Evolutionary conservation across 805 yeast species (phyloP), one percentile per base, ranked within the genome.

Genomic region (Yamadazyma sp.): DNA sequence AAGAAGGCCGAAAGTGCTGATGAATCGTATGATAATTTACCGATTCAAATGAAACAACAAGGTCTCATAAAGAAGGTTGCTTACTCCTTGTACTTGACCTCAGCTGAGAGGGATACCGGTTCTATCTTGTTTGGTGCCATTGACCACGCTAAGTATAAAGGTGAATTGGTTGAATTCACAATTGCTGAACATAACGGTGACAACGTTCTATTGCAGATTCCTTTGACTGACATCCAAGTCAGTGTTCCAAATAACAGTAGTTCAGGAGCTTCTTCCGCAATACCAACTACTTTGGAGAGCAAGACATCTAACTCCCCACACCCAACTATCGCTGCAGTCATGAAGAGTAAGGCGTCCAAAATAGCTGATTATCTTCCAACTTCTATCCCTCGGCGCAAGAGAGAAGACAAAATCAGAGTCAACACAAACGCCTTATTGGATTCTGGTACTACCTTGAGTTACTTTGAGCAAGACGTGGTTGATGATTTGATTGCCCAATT

Each of bases 11-110:
- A 51, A 38, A 36, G 42, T 28, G 12, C 45, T 15, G 16, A 17
- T 3, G 24, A 31, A 10, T 19, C 19, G 6, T 67, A 67, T 41
- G 53, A 53, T 38, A 68, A 66, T 41, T 48, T 66, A 26, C 73
- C 73, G 3, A 43, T 50, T 22, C 55, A 54, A 24, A 53, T 68
- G 57, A 59, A 62, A 43, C 46, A 52, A 14, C 57, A 57, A 38
- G 73, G 73, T 5, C 40, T 49, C 31, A 67, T 64, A 44, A 49
- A 62, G 25, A 62, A 57, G 40, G 45, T 45, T 23, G 61, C 63
- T 22, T 68, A 67, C 50, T 64, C 70, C 12, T 56, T 68, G 40
- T 67, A 59, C 44, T 60, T 68, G 50, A 51, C 57, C 32, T 41
- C 55, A 1, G 40, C 48, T 3, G 53, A 46, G 23, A 55, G 47